Evolutionary conservation across 352 stramenopile genomes (phyloP).

Genomic region (Phytopythium helicoides): DNA sequence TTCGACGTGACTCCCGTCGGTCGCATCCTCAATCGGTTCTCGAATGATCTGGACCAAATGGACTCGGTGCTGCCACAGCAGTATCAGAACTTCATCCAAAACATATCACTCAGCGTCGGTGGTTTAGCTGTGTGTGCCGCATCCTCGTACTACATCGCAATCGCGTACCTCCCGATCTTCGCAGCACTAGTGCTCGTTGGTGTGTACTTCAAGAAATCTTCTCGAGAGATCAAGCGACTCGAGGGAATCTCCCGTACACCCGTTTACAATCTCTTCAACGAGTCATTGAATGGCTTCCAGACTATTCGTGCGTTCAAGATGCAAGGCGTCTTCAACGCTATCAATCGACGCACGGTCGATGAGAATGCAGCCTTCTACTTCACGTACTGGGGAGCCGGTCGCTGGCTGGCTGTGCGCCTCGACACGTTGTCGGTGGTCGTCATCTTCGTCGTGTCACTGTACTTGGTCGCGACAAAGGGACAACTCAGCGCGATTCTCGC

Average conservation of each 20-base stretch:
- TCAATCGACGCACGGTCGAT: too few species aligned
- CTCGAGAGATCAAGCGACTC: slow-evolving; percentile 91
- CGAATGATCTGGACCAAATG: slow-evolving; percentile 55
- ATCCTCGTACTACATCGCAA: slow-evolving; percentile 29
- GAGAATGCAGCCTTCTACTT: too few species aligned
- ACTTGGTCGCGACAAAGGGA: slow-evolving; percentile 57
- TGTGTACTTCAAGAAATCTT: slow-evolving; percentile 67
- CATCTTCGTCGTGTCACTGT: slow-evolving; percentile 85
- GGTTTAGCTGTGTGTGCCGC: slow-evolving; percentile 40
- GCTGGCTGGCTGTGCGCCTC: slow-evolving; percentile 95
- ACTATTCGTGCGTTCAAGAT: slow-evolving; percentile 85
- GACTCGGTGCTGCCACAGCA: slow-evolving; percentile 38
- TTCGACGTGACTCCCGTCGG: slow-evolving; percentile 58
- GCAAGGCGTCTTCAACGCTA: slow-evolving; percentile 86
- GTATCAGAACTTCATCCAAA: slow-evolving; percentile 28
- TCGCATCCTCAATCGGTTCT: slow-evolving; percentile 52
- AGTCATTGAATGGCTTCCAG: slow-evolving; percentile 90
- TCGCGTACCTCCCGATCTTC: slow-evolving; percentile 61
- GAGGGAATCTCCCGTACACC: slow-evolving; percentile 88
- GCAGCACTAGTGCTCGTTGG: slow-evolving; percentile 57
- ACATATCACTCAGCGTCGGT: slow-evolving; percentile 27
- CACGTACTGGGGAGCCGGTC: slow-evolving; percentile 38
- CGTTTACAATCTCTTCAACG: slow-evolving; percentile 92
- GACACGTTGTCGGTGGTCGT: slow-evolving; percentile 81
- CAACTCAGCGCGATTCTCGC: slow-evolving; percentile 38